Base-by-base conservation (phyloP, 768 basidiomycete genomes). In the Megacollybia marginata region DNA sequence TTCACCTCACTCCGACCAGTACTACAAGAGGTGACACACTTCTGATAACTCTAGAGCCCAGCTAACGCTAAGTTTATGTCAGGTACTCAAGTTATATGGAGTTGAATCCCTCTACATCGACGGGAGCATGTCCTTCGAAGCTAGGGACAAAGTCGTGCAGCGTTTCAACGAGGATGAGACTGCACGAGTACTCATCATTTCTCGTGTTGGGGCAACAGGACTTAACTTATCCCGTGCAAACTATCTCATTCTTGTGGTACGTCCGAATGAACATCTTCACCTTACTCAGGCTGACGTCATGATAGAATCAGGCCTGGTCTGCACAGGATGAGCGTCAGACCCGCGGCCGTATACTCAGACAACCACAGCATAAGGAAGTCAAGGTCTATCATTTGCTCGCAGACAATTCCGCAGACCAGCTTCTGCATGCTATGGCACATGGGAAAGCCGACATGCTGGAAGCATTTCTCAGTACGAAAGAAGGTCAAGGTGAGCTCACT, bases 171-270 rank as follows among this genome's bases (percentile, higher is more conserved):
- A n/a, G n/a, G n/a, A n/a, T n/a, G n/a, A n/a, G n/a, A n/a, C n/a
- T n/a, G n/a, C n/a, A n/a, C 32, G 56, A 10, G 53, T 61, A 1
- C 47, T 62, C 0, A 51, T 65, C 6, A 52, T 65, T 43, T 65
- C 61, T 0, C 51, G 54, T 4, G 58, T 65, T 1, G 61, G 61
- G 2, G 42, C 56, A 1, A 56, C 54, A n/a, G n/a, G n/a, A n/a
- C n/a, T n/a, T n/a, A n/a, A n/a, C n/a, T n/a, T n/a, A n/a, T n/a
- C n/a, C n/a, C n/a, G n/a, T n/a, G n/a, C n/a, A n/a, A n/a, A n/a
- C n/a, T n/a, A n/a, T n/a, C n/a, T n/a, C n/a, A n/a, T n/a, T n/a
- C n/a, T n/a, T n/a, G n/a, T n/a, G n/a, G n/a, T n/a, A n/a, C n/a
- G n/a, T n/a, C n/a, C n/a, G n/a, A n/a, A n/a, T n/a, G n/a, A n/a